Evolutionary conservation across 805 yeast genomes (phyloP).

Genomic region (Hanseniaspora meyeri): DNA sequence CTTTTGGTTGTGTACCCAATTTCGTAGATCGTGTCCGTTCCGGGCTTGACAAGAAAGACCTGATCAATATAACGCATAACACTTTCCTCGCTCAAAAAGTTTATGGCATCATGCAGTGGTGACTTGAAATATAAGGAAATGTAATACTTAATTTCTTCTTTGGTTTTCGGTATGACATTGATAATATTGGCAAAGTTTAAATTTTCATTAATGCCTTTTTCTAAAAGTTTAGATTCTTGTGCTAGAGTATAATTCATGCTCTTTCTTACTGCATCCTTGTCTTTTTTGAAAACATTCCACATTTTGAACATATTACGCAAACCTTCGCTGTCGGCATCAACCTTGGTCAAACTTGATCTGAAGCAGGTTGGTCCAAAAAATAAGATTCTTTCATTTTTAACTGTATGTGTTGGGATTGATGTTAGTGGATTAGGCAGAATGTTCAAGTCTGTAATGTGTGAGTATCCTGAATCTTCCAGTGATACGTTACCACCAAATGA

Average conservation of each 20-base stretch:
- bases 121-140: conserved; percentile 19
- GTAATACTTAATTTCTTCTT: conserved; percentile 15
- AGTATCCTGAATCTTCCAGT: not conserved
- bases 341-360: conserved; percentile 16
- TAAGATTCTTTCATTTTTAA: conserved; percentile 19
- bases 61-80: conserved; percentile 12
- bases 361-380: conserved; percentile 26
- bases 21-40: not conserved
- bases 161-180: conserved; percentile 20
- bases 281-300: conserved; percentile 22
- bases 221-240: conserved; percentile 18
- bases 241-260: conserved; percentile 16
- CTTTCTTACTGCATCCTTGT: conserved; percentile 21
- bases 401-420: conserved; percentile 15
- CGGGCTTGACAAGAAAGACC: conserved; percentile 14
- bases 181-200: conserved; percentile 12
- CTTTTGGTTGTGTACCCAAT: conserved; percentile 15
- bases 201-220: not conserved
- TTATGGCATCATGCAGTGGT: conserved; percentile 17
- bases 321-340: conserved; percentile 16
- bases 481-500: not conserved
- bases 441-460: not conserved
- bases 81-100: conserved; percentile 5
- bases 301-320: conserved; percentile 18
- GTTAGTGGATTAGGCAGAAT: conserved; percentile 12